Evolutionary conservation across 2,329 filamentous ascomycete species (phyloP).

Genomic region (Orbilia ellipsospora): DNA sequence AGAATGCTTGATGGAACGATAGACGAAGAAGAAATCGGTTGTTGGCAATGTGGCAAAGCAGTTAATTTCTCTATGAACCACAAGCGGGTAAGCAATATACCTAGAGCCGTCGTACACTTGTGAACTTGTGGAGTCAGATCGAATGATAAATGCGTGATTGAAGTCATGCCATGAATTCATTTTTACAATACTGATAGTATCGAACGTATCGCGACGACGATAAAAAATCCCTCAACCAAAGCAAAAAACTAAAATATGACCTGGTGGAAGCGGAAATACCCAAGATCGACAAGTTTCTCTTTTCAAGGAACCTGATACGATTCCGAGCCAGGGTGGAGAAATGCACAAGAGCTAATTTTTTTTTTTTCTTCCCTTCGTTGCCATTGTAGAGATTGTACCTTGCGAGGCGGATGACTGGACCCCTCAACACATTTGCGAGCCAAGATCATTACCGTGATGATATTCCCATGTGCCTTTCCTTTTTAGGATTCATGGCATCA

Average conservation of each 20-base stretch:
- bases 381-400: conserved; percentile 12
- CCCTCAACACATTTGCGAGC: conserved; percentile 28
- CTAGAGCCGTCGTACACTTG: no score
- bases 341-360: background rate
- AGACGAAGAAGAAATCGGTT: conserved; percentile 36
- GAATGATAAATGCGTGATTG: no score
- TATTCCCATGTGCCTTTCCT: conserved; percentile 53
- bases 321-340: conserved; percentile 35
- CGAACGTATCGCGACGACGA: background rate
- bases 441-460: conserved; percentile 10
- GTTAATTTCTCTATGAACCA: conserved; percentile 16
- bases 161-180: background rate
- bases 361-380: conserved; percentile 3
- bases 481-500: conserved; percentile 51
- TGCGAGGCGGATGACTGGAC: conserved; percentile 13
- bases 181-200: background rate
- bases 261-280: conserved; percentile 37
- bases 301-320: conserved; percentile 43
- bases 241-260: conserved; percentile 46
- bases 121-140: no score
- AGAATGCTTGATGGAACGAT: conserved; percentile 23
- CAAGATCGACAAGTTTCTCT: conserved; percentile 40
- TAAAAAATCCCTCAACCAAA: conserved; percentile 42
- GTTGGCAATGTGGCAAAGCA: background rate
- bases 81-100: no score